These are phyloP conservation scores for Annulohypoxylon stygium DNA, from an alignment of 495 filamentous ascomycete genomes.

Conservation along the genomic window DNA sequence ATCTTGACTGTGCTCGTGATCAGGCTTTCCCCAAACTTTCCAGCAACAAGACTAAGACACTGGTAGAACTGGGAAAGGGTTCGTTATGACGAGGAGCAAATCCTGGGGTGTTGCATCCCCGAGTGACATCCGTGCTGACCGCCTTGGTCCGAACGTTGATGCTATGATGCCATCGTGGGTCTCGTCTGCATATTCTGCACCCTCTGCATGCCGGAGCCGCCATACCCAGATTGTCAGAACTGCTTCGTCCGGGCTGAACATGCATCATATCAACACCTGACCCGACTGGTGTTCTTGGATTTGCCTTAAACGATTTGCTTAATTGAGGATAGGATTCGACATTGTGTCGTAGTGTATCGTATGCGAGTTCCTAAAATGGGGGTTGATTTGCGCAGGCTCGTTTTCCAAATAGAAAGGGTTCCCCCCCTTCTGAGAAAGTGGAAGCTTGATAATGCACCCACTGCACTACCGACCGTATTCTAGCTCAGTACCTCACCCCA, in stretches of 20 bases:
- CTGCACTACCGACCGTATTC: not conserved
- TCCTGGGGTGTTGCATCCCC: constrained; percentile 47
- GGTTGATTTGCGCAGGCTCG: constrained; percentile 31
- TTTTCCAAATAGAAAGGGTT: constrained; percentile 27
- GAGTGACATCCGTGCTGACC: constrained; percentile 45
- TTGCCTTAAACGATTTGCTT: constrained; percentile 32
- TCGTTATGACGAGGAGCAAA: constrained; percentile 31
- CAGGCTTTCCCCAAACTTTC: constrained; percentile 32
- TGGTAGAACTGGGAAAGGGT: constrained; percentile 48
- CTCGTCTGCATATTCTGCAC: constrained; percentile 31
- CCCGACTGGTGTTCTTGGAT: constrained; percentile 32
- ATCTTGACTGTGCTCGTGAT: constrained; percentile 34
- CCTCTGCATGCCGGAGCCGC: constrained; percentile 38
- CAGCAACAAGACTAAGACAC: constrained; percentile 27
- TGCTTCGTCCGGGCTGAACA: constrained; percentile 20
- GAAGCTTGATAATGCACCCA: not conserved
- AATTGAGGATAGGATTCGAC: constrained; percentile 41
- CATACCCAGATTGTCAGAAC: constrained; percentile 15
- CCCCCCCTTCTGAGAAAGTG: constrained; percentile 19
- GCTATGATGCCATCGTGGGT: constrained; percentile 49
- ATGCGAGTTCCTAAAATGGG: constrained; percentile 35
- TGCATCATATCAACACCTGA: constrained; percentile 38
- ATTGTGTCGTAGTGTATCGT: constrained; percentile 45
- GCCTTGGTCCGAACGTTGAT: constrained; percentile 31
- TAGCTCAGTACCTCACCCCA: not conserved